A percentile compares a stretch with the other conserved stretches of the same genome.
These are phyloP conservation scores for Kodamaea anthophila DNA, from an alignment of 1,139 yeast genomes.

Conservation along the genomic window DNA sequence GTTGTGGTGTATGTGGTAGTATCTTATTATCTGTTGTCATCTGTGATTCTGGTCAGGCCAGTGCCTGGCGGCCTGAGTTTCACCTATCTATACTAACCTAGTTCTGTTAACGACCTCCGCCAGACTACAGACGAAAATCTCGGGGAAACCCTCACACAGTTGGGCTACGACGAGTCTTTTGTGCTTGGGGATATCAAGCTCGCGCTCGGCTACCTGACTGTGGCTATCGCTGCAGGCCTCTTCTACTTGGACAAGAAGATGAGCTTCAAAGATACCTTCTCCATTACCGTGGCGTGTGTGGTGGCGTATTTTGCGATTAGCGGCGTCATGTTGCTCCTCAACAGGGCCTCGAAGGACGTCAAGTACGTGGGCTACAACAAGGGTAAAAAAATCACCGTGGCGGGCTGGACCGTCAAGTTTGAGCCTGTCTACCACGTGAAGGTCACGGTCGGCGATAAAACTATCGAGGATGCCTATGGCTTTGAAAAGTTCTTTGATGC, in stretches of 20 bases:
- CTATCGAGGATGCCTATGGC: too few species aligned
- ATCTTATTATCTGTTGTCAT: too few species aligned
- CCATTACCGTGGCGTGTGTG: slow-evolving; percentile 27
- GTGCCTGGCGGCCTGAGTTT: too few species aligned
- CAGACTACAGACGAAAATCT: slow-evolving; percentile 47
- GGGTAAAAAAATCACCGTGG: slow-evolving; percentile 30
- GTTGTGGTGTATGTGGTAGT: too few species aligned
- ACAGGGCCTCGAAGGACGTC: slow-evolving; percentile 47
- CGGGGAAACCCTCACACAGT: slow-evolving; percentile 37
- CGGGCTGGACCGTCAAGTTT: slow-evolving; percentile 33
- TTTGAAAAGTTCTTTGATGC: slow-evolving; percentile 43
- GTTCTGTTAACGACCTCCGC: slow-evolving; percentile 44
- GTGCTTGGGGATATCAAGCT: slow-evolving; percentile 55
- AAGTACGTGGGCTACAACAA: slow-evolving; percentile 52
- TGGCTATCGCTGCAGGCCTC: slow-evolving; percentile 58
- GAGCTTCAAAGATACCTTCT: slow-evolving; percentile 34
- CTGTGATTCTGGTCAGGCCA: too few species aligned
- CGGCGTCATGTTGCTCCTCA: slow-evolving; percentile 42
- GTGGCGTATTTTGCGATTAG: slow-evolving; percentile 55
- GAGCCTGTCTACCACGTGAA: slow-evolving; percentile 40
- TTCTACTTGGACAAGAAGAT: slow-evolving; percentile 63
- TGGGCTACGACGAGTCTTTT: slow-evolving; percentile 63
- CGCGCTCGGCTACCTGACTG: slow-evolving; percentile 63
- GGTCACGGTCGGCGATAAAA: slow-evolving; percentile 18
- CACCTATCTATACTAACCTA: slow-evolving; percentile 7